Evolutionary conservation across 495 filamentous ascomycete species (phyloP), one percentile per base, ranked within the genome.

Genomic region (Penicillium lagena): DNA sequence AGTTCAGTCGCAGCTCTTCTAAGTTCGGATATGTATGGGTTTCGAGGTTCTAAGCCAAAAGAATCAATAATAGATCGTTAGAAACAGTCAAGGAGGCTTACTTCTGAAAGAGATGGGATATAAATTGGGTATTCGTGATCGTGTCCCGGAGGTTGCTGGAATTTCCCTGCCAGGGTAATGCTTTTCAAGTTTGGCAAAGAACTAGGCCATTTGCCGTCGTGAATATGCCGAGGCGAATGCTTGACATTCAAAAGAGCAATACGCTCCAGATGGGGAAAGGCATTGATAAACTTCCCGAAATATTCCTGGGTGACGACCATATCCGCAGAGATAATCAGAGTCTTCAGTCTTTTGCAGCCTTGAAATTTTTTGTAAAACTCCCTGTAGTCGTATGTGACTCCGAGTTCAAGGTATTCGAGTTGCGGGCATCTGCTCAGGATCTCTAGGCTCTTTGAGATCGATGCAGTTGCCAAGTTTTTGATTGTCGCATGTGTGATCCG

Each of bases 401-500:
- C 45, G 1, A 71, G 37, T 15, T 69, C 63, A 3, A 73, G 50
- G 36, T 67, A 49, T 43, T 68, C 62, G 1, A 73, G 40, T 4
- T 52, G 53, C 8, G 65, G 63, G 42, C 70, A 73, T 33, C 62
- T 53, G 42, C 68, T 63, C 4, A 72, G 22, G 36, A 58, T 62
- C 28, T 66, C 58, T 13, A 72, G 40, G 7, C 50, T 55, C 32
- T 58, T 65, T 1, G 53, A 45, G 0, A 45, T 55, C 33, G 58
- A 59, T 1, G 52, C 33, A 5, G 49, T 36, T 7, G 62, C 59
- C 27, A 64, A 12, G 40, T 68, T 66, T 28, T 56, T 58, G 38
- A 76, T 54, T 12, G 55, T 60, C 12, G 68, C 66, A 34, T 62
- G 52, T n/a, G 64, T 71, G 14, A 70, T 55, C 45, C 62, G 60